These are phyloP conservation scores for Fraxinus excelsior DNA, from an alignment of 257 asterid genomes.

Conservation along the genomic window DNA sequence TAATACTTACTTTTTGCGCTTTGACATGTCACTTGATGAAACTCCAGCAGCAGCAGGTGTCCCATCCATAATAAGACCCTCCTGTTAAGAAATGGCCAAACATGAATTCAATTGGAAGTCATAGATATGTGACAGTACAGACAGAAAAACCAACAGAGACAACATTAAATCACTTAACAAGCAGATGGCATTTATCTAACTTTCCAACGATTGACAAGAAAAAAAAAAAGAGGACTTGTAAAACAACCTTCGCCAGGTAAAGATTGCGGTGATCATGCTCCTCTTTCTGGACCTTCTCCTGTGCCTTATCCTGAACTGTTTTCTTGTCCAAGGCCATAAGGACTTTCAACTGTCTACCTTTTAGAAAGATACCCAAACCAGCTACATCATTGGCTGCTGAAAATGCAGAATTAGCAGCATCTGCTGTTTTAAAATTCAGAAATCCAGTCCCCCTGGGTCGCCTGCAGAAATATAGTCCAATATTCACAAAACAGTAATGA, in stretches of 20 bases:
- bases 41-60: slow-evolving; percentile 91
- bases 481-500: slow-evolving; percentile 2
- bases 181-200: slow-evolving; percentile 4
- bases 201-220: slow-evolving; percentile 7
- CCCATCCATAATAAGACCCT: slow-evolving; percentile 82
- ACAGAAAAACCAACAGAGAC: slow-evolving; percentile 10
- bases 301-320: slow-evolving; percentile 71
- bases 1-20: slow-evolving; percentile 75
- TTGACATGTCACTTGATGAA: slow-evolving; percentile 75
- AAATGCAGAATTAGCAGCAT: slow-evolving; percentile 70
- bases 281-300: slow-evolving; percentile 77
- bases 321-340: slow-evolving; percentile 83
- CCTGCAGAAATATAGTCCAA: slow-evolving; percentile 44
- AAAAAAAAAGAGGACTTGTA: slow-evolving; percentile 17
- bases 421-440: slow-evolving; percentile 78
- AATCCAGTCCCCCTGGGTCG: slow-evolving; percentile 98
- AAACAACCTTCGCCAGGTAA: slow-evolving; percentile 81
- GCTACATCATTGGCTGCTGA: slow-evolving; percentile 58
- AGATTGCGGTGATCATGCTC: slow-evolving; percentile 78
- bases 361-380: slow-evolving; percentile 68
- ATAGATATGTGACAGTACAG: background rate
- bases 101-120: slow-evolving; percentile 17
- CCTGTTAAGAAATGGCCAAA: slow-evolving; percentile 53
- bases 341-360: slow-evolving; percentile 81
- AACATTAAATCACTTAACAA: slow-evolving; percentile 1